A percentile compares a stretch with the other conserved stretches of the same genome.
phyloP scores from a whole-genome alignment of 306 rosid genomes.

The Delonix regia region DNA sequence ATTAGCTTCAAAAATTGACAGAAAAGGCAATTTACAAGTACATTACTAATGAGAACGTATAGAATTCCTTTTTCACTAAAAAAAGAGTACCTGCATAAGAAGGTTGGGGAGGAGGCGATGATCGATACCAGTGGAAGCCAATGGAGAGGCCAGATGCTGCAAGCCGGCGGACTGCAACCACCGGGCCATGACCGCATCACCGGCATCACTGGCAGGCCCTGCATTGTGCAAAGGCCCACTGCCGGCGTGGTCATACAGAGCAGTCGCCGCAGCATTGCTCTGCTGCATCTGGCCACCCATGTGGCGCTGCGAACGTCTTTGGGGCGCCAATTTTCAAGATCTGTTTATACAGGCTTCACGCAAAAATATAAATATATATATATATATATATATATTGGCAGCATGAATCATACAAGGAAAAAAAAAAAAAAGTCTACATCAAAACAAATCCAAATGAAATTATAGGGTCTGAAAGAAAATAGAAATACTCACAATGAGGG shows the following conservation, averaged over 20 bases:
- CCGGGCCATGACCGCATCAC: slow-evolving; percentile 99
- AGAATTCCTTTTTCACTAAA: neutral
- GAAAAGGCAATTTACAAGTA: neutral
- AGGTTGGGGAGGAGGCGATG: slow-evolving; percentile 89
- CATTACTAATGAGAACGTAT: neutral
- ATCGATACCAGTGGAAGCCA: slow-evolving; percentile 82
- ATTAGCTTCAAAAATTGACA: neutral
- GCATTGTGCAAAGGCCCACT: slow-evolving; percentile 69
- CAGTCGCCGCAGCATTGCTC: slow-evolving; percentile 87
- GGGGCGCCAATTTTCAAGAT: slow-evolving; percentile 99
- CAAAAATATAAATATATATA: slow-evolving; percentile 18
- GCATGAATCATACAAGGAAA: neutral
- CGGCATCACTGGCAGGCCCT: slow-evolving; percentile 73
- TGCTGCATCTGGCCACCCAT: slow-evolving; percentile 99
- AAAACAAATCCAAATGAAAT: neutral
- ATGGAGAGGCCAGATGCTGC: slow-evolving; percentile 99
- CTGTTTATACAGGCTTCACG: slow-evolving; percentile 59
- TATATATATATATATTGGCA: no score
- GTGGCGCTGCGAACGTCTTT: slow-evolving; percentile 99
- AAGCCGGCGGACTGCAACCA: slow-evolving; percentile 99
- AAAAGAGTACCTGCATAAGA: slow-evolving; percentile 76
- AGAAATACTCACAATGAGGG: slow-evolving; percentile 56
- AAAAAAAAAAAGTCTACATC: neutral
- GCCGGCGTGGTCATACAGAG: slow-evolving; percentile 67
- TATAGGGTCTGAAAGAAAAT: neutral